Conservation (phyloP, 768 basidiomycete species). For the Lentinula boryana region DNA sequence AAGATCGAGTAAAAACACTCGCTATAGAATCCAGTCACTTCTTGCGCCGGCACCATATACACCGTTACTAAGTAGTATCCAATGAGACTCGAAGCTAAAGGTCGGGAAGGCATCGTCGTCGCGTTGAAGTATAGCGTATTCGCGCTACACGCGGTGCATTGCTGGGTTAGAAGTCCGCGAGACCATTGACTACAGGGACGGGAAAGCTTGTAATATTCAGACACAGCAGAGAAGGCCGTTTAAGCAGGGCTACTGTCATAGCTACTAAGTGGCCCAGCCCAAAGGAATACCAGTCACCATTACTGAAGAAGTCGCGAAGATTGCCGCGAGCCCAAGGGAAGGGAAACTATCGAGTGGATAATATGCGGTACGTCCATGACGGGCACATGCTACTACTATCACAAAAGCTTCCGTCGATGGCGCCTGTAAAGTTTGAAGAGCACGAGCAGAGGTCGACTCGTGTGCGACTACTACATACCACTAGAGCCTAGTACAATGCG, state of each 20-base stretch:
- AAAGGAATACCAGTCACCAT: constrained; percentile 26
- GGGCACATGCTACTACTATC: not conserved
- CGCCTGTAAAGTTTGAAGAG: constrained; percentile 24
- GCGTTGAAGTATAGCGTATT: not conserved
- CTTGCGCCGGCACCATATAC: not conserved
- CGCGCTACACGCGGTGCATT: not conserved
- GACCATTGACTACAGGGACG: constrained; percentile 26
- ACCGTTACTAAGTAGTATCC: not conserved
- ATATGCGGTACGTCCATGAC: constrained; percentile 38
- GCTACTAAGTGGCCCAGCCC: constrained; percentile 31
- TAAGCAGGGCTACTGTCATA: constrained; percentile 22
- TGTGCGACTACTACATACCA: constrained; percentile 25
- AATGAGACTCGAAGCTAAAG: not conserved
- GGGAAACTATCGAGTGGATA: constrained; percentile 47
- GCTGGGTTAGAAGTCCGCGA: constrained; percentile 26
- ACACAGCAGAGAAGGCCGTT: constrained; percentile 28
- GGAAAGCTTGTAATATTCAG: constrained; percentile 11
- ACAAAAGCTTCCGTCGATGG: constrained; percentile 25
- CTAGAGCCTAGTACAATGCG: constrained; percentile 38
- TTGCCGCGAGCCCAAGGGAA: constrained; percentile 28
- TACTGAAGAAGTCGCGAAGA: constrained; percentile 28
- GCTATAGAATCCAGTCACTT: too few species aligned
- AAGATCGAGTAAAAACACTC: too few species aligned
- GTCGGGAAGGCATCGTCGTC: not conserved
- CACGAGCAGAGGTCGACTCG: too few species aligned